These are phyloP conservation scores for Kregervanrija pseudodelftensis DNA, from an alignment of 805 yeast genomes.

Conservation along the genomic window DNA sequence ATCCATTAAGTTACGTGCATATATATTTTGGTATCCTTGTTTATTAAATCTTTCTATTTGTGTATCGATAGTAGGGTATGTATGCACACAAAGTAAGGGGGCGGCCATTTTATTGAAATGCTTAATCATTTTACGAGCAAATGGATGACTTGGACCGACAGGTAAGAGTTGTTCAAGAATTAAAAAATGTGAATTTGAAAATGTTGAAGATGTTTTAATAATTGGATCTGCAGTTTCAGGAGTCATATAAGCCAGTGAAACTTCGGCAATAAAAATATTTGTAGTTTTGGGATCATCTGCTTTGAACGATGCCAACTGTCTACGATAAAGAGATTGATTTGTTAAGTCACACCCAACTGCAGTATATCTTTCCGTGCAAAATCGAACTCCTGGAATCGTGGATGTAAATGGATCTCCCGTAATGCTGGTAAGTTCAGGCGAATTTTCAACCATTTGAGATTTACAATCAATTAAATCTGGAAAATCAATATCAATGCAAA, in stretches of 20 bases:
- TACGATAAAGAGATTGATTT: constrained; percentile 31
- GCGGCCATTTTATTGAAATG: constrained; percentile 63
- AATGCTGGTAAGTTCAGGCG: constrained; percentile 39
- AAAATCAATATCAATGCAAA: constrained; percentile 68
- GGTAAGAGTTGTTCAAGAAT: constrained; percentile 70
- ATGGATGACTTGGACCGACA: constrained; percentile 53
- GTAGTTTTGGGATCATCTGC: constrained; percentile 23
- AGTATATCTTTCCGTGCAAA: constrained; percentile 40
- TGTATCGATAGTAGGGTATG: constrained; percentile 42
- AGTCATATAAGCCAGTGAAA: constrained; percentile 74
- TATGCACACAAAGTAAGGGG: constrained; percentile 58
- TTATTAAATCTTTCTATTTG: constrained; percentile 44
- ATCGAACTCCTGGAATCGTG: constrained; percentile 19
- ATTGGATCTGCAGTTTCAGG: constrained; percentile 59
- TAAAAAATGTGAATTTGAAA: constrained; percentile 51
- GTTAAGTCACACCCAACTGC: constrained; percentile 66
- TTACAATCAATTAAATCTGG: constrained; percentile 60
- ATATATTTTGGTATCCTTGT: constrained; percentile 42
- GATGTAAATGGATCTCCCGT: constrained; percentile 29
- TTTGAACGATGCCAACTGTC: constrained; percentile 23
- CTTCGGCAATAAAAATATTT: constrained; percentile 70
- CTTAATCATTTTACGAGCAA: constrained; percentile 65
- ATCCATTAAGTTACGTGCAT: constrained; percentile 46
- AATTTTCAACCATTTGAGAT: constrained; percentile 40
- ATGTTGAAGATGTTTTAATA: constrained; percentile 37